Base-by-base conservation (phyloP, 768 basidiomycete species). In the Kondoa subrosea region DNA sequence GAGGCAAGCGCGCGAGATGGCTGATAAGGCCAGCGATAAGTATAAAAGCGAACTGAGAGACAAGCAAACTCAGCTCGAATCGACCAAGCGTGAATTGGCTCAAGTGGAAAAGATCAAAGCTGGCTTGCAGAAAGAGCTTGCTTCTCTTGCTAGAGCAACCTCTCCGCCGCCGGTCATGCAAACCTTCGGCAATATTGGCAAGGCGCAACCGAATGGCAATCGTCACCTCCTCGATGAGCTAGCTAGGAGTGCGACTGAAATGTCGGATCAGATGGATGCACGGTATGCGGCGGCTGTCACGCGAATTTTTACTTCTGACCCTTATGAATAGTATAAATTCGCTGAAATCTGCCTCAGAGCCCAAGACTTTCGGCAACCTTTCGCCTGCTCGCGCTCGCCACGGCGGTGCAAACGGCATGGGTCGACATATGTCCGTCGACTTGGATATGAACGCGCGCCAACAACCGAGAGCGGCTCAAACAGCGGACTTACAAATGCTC, bases 1-100 rank as follows among this genome's bases (percentile, higher is more conserved):
- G 65, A 66, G 67, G 40, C 69, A 72, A 58, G 67, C 73, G 1
- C 68, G 74, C 34, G 71, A 74, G 66, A 66, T 71, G 2, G 74
- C 72, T 21, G 74, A 74, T n/a, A 33, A 27, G n/a, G 33, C 61
- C 61, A 17, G 16, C 12, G 29, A 63, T 17, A 63, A 32, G 15
- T 33, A 31, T 8, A 27, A 32, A 8, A 17, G 15, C 12, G 61
- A 63, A 8, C 61, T 63, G 17, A 3, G 61, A 12, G 27, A 27
- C 15, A 16, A 17, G 16, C 61, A 32, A 31, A 8, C 27, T 4
- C 61, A 63, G 33, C 27, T 32, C 30, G 26, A 32, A 32, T 30
- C 61, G 33, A 33, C 61, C 8, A 27, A 63, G 30, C 27, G 61
- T n/a, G 15, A 27, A 27, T 17, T 63, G 16, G 61, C 27, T 30